Base-by-base conservation (phyloP, 2,329 filamentous ascomycete genomes). In the Pyricularia grisea region DNA sequence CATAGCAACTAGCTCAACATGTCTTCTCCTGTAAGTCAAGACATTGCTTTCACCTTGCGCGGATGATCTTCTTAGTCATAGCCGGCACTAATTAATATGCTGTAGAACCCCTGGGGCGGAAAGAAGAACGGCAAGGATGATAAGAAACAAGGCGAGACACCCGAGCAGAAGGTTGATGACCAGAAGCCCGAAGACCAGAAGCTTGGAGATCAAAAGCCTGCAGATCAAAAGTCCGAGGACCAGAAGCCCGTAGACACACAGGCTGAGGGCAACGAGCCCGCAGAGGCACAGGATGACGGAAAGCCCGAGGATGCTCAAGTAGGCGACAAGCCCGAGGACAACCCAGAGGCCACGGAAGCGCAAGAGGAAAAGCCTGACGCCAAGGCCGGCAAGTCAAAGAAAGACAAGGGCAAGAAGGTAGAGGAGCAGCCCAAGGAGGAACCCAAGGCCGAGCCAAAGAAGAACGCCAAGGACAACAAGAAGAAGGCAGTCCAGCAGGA, bases 401-500 rank as follows among this genome's bases (percentile, higher is more conserved):
- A 74, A 67, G 71, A 72, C 36, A 69, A 61, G 58, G 58, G 25
- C 58, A 61, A 61, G 42, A 50, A 50, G 58, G 1, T 23, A 27
- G 58, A 60, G n/a, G n/a, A 61, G 9, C n/a, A 61, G 58, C 23
- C 23, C 1, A 25, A 55, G 50, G 17, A 58, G 14, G 55, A 58
- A n/a, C 55, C 20, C 4, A 58, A 25, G 23, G 23, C 7, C 4
- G 23, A 61, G 69, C 72, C 50, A 66, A 65, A 63, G 69, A 68
- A 10, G 69, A 72, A 17, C 73, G 74, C 67, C 70, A 73, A 27
- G 69, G 61, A 60, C 72, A 70, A 69, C 68, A 72, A 67, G 71
- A 72, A 72, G 70, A 72, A 72, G 69, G 73, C 72, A 66, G 73
- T 71, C 61, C 69, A 72, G 10, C 65, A 69, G 28, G 68, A 70